A percentile compares a stretch with the other conserved stretches of the same genome.
Evolutionary conservation across 140 eudicot species (phyloP).

Genomic region (Flaveria floridana): DNA sequence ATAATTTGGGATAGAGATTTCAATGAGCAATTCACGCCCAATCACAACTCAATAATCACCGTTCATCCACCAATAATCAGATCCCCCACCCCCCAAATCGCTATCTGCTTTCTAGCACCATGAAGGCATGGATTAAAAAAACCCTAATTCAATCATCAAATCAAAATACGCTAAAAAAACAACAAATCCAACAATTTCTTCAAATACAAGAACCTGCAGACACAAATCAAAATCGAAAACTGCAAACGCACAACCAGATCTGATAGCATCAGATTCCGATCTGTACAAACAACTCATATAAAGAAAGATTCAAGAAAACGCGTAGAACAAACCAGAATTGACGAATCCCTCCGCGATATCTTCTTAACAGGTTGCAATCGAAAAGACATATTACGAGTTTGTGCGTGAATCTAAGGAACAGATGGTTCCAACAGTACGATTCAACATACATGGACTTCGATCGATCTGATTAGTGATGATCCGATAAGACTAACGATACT

Average conservation of each 20-base stretch:
- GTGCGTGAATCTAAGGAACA: conserved; percentile 29
- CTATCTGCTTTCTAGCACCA: background rate
- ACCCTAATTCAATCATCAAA: background rate
- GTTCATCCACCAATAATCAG: background rate
- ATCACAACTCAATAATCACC: background rate
- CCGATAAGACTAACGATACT: conserved; percentile 5
- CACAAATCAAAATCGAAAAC: background rate
- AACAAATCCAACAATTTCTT: background rate
- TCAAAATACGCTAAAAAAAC: background rate
- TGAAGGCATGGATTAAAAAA: background rate
- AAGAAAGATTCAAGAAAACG: background rate
- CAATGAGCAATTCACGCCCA: background rate
- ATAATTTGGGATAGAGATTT: background rate
- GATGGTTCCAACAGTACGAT: background rate
- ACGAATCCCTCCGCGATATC: background rate
- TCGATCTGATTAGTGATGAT: background rate
- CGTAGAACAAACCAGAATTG: background rate
- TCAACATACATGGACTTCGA: background rate
- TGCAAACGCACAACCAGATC: background rate
- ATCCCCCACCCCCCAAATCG: background rate
- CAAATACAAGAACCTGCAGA: background rate
- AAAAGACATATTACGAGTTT: conserved; percentile 23
- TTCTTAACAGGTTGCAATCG: background rate
- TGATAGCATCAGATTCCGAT: background rate
- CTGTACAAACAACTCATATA: background rate